phyloP scores from a whole-genome alignment of 2,329 filamentous ascomycete species.

The Fonsecaea monophora region DNA sequence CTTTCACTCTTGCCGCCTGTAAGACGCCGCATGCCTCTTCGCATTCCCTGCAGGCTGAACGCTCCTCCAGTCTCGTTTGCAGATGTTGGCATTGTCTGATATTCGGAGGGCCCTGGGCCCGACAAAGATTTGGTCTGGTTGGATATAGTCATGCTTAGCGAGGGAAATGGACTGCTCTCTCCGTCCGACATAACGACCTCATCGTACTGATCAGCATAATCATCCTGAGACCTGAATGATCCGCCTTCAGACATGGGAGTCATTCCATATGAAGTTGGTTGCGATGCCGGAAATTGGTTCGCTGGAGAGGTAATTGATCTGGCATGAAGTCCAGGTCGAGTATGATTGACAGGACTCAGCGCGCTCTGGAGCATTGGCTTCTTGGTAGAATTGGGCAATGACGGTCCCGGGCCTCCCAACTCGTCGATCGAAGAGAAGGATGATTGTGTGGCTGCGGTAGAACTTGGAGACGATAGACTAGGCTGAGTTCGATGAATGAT shows the following conservation, averaged over 20 bases:
- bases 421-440: constrained; percentile 40
- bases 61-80: constrained; percentile 45
- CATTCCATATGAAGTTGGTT: constrained; percentile 37
- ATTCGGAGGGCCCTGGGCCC: constrained; percentile 37
- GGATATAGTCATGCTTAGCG: constrained; percentile 38
- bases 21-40: constrained; percentile 56
- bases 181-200: constrained; percentile 82
- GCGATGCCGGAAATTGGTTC: constrained; percentile 53
- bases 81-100: constrained; percentile 42
- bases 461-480: constrained; percentile 32
- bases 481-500: constrained; percentile 53
- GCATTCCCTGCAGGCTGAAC: constrained; percentile 54
- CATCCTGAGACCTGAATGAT: constrained; percentile 32
- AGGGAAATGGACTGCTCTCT: constrained; percentile 66
- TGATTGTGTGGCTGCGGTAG: constrained; percentile 31
- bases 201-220: constrained; percentile 63
- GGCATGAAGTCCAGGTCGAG: constrained; percentile 79
- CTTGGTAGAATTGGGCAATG: constrained; percentile 63
- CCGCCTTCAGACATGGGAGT: constrained; percentile 25
- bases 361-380: constrained; percentile 64
- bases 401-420: constrained; percentile 62
- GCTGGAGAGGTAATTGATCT: constrained; percentile 84
- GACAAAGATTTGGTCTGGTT: constrained; percentile 31
- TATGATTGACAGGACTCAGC: constrained; percentile 84
- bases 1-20: constrained; percentile 53